Percentiles rank a stretch among this genome's conserved stretches.
Conservation (phyloP, 371 early-diverging fungal species). For the Apophysomyces variabilis region DNA sequence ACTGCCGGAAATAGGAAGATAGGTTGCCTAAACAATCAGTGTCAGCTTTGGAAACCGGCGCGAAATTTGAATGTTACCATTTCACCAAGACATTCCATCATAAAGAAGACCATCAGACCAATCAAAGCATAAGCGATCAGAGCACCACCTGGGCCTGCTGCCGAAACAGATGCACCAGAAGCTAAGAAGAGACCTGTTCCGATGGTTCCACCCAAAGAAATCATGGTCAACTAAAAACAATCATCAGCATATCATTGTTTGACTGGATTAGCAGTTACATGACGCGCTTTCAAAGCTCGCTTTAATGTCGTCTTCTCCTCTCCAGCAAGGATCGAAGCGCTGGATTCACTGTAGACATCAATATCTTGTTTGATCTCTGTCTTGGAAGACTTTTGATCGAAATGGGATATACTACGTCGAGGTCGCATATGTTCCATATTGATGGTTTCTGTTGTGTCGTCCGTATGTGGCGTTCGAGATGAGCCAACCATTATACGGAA, state of each 20-base stretch:
- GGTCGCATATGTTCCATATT: constrained; percentile 9
- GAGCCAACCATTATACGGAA: background rate
- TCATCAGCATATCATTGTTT: background rate
- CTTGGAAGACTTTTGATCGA: background rate
- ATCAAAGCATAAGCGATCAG: constrained; percentile 75
- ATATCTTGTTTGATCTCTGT: background rate
- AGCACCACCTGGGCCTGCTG: constrained; percentile 85
- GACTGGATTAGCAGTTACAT: constrained; percentile 25
- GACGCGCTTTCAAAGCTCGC: constrained; percentile 66
- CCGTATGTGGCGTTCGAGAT: background rate
- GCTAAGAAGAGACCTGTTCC: constrained; percentile 89
- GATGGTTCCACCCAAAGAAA: constrained; percentile 79
- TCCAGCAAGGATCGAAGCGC: background rate
- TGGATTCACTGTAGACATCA: constrained; percentile 2
- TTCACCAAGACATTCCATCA: constrained; percentile 85
- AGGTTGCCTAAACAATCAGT: constrained; percentile 50
- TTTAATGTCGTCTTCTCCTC: constrained; percentile 37
- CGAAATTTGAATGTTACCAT: constrained; percentile 56
- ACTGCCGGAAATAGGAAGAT: constrained; percentile 83
- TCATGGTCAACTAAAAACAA: constrained; percentile 67
- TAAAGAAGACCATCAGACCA: constrained; percentile 83
- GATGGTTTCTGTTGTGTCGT: background rate
- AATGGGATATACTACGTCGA: constrained; percentile 4
- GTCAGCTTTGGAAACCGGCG: background rate
- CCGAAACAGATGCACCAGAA: constrained; percentile 76